phyloP scores from a whole-genome alignment of 1,139 yeast genomes.

The Hyphopichia khmerensis region DNA sequence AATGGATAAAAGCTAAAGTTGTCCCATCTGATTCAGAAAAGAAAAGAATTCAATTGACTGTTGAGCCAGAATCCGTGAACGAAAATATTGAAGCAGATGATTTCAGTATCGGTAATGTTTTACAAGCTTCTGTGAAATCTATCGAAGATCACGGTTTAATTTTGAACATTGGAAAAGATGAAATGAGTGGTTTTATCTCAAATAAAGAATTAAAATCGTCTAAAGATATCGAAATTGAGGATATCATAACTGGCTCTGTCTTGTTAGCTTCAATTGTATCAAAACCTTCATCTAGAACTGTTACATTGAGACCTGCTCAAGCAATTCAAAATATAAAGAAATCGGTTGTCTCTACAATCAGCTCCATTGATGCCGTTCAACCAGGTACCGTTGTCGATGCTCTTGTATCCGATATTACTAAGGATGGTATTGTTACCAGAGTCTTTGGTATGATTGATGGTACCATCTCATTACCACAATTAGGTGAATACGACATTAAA shows the following conservation, averaged over 20 bases:
- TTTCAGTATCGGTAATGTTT: conserved; percentile 54
- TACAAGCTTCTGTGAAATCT: conserved; percentile 78
- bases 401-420: conserved; percentile 56
- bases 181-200: conserved; percentile 70
- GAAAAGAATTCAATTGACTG: conserved; percentile 67
- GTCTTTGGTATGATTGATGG: conserved; percentile 77
- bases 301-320: conserved; percentile 52
- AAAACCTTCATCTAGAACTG: conserved; percentile 55
- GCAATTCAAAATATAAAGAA: conserved; percentile 33
- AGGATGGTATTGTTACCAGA: conserved; percentile 64
- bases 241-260: conserved; percentile 41
- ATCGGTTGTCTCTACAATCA: conserved; percentile 50
- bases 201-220: conserved; percentile 53
- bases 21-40: conserved; percentile 41
- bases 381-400: conserved; percentile 87
- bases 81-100: conserved; percentile 62
- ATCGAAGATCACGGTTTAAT: conserved; percentile 91
- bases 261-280: conserved; percentile 47
- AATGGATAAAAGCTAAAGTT: conserved; percentile 83
- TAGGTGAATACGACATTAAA: conserved; percentile 47
- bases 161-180: conserved; percentile 62
- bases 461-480: conserved; percentile 67
- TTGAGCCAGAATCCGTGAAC: conserved; percentile 77
- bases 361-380: conserved; percentile 73
- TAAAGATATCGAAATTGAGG: conserved; percentile 16